Base-by-base conservation (phyloP, 169 alveolate genomes). In the Pseudocohnilembus persalinus region DNA sequence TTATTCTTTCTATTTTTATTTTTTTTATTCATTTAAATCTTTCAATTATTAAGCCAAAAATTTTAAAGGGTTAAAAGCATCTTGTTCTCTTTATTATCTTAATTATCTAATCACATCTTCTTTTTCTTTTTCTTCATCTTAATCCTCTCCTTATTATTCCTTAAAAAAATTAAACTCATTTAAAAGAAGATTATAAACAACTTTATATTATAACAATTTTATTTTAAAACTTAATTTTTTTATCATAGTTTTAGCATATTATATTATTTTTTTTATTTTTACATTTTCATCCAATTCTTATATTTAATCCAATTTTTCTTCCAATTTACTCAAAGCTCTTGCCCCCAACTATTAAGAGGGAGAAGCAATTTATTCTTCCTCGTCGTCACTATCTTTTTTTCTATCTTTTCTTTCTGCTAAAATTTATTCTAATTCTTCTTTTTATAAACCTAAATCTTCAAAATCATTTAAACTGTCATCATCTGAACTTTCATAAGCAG, bases 401-500 rank as follows among this genome's bases (percentile, higher is more conserved):
- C 31, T 6, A 73, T n/a, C 28, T 15, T 6, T 1, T 79, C 84
- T 79, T 64, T 79, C 84, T 16, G 35, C 64, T 79, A 79, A 79
- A 64, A 75, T 80, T 75, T 86, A 79, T 30, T 86, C 73, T n/a
- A 81, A 75, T 68, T 86, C 90, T 32, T 79, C 81, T 68, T 86
- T 31, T 80, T 80, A 77, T 49, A 86, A 74, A 0, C 90, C 90
- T 76, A 86, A 80, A 20, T 86, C 90, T 33, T 86, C 90, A n/a
- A 79, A 86, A 80, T 86, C 87, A 20, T 80, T 73, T n/a, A 82
- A 77, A 29, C 31, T 65, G 26, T 83, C 87, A n/a, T n/a, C n/a
- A n/a, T 86, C 90, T 68, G 85, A 77, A n/a, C 87, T 80, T 64
- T 80, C 90, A 81, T 86, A 86, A 20, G 33, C 90, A 31, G 85